Conservation (phyloP, 148 eudicot species). For the Rhododendron simsii region DNA sequence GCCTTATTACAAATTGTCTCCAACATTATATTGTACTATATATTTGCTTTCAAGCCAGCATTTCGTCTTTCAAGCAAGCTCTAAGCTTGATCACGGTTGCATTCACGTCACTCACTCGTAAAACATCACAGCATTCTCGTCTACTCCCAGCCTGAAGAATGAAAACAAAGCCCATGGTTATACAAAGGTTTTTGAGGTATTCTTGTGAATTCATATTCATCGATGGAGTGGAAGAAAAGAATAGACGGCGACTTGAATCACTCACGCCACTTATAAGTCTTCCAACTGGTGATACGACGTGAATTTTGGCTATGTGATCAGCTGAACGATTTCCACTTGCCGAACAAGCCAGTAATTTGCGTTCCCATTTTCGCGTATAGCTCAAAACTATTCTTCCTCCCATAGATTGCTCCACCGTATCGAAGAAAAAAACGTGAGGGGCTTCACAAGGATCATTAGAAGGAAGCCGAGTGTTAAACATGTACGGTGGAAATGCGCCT, state of each 20-base stretch:
- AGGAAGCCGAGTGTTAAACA: constrained; percentile 48
- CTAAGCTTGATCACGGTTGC: constrained; percentile 41
- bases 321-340: constrained; percentile 17
- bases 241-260: background rate
- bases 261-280: constrained; percentile 31
- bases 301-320: constrained; percentile 22
- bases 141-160: constrained; percentile 43
- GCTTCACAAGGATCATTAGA: constrained; percentile 38
- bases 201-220: background rate
- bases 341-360: constrained; percentile 23
- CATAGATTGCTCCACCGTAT: constrained; percentile 21
- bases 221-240: background rate
- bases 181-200: background rate
- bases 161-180: background rate
- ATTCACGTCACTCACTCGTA: constrained; percentile 25
- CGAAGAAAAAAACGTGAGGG: constrained; percentile 50
- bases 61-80: constrained; percentile 40
- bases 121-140: constrained; percentile 61
- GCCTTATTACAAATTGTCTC: background rate
- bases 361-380: constrained; percentile 28
- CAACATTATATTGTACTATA: background rate
- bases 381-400: constrained; percentile 23
- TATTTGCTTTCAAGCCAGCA: constrained; percentile 22
- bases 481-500: constrained; percentile 25
- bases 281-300: constrained; percentile 42